Evolutionary conservation across 164 flowering plant species (phyloP), one percentile per base, ranked within the genome.

Genomic region (Macadamia tetraphylla): DNA sequence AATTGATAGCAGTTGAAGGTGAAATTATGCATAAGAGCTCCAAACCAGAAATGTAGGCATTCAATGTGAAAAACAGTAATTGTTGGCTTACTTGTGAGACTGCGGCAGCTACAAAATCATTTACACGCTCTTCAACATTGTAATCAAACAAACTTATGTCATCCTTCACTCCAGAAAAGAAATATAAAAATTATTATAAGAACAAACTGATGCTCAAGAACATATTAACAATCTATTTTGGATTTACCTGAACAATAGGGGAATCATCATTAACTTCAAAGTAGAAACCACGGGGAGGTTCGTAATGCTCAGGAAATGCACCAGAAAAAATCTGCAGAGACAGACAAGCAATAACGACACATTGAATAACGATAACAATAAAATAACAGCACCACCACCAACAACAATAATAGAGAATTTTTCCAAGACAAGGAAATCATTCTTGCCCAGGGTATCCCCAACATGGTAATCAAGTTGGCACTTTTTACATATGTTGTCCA

Each of bases 21-120:
- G 40, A 35, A 35, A 35, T 35, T 35, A 46, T 23, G 23, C 51
- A 46, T 11, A 46, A 46, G 51, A 8, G 51, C 51, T 46, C 13
- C 51, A 10, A 61, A 40, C 15, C 10, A 13, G 49, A 61, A 64
- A 67, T 15, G 11, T 67, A 29, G 18, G 11, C 42, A 44, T 29
- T 40, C 13, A 44, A 12, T 30, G 63, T 5, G 29, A 35, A 35
- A 32, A 44, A n/a, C 48, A 31, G n/a, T 11, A 29, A 58, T 8
- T 13, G 18, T 40, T 32, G 1, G 62, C 70, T 67, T 76, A 89
- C 98, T 91, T 88, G 97, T 59, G 83, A 73, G 17, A 85, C 9
- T 53, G 98, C 97, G 73, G 92, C 96, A 46, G 85, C 88, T 40
- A 94, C 97, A 81, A 94, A 94, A 72, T 83, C 94, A 70, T 94